Conservation (phyloP, 2,329 filamentous ascomycete species). For the Phyllosticta citribraziliensis region DNA sequence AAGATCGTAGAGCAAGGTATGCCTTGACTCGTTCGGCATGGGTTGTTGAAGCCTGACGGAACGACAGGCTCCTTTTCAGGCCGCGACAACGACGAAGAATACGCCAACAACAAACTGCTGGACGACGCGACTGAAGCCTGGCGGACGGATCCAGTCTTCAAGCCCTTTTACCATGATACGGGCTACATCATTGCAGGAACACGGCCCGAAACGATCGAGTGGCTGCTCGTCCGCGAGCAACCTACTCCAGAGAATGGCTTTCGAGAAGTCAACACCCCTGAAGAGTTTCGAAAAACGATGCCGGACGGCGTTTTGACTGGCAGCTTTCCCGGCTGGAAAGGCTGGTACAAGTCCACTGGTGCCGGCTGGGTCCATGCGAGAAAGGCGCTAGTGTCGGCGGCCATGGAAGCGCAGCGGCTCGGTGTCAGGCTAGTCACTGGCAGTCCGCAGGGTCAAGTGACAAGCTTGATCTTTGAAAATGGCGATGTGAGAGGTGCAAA, state of each 20-base stretch:
- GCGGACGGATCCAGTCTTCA: conserved; percentile 34
- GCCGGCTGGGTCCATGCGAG: conserved; percentile 47
- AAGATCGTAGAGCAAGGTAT: conserved; percentile 38
- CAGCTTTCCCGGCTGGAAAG: conserved; percentile 41
- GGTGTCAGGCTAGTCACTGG: conserved; percentile 41
- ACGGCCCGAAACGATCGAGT: conserved; percentile 28
- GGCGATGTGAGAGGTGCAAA: conserved; percentile 34
- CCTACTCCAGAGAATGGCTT: conserved; percentile 16
- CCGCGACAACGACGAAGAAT: conserved; percentile 1
- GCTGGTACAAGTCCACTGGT: conserved; percentile 35
- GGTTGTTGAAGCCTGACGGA: not conserved
- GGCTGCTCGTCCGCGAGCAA: conserved; percentile 27
- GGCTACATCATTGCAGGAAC: conserved; percentile 39
- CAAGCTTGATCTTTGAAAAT: conserved; percentile 25
- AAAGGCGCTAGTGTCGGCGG: conserved; percentile 38
- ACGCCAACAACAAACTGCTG: conserved; percentile 2
- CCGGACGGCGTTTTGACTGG: conserved; percentile 42
- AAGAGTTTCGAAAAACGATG: conserved; percentile 43
- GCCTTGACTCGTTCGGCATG: not conserved
- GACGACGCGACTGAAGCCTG: conserved; percentile 30
- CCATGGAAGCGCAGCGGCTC: conserved; percentile 34
- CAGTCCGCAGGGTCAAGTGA: conserved; percentile 27
- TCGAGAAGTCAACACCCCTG: conserved; percentile 29
- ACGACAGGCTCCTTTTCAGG: conserved; percentile 2
- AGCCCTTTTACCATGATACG: conserved; percentile 36